Base-by-base conservation (phyloP, 208 protist species). In the Trypanosoma cruzi region DNA sequence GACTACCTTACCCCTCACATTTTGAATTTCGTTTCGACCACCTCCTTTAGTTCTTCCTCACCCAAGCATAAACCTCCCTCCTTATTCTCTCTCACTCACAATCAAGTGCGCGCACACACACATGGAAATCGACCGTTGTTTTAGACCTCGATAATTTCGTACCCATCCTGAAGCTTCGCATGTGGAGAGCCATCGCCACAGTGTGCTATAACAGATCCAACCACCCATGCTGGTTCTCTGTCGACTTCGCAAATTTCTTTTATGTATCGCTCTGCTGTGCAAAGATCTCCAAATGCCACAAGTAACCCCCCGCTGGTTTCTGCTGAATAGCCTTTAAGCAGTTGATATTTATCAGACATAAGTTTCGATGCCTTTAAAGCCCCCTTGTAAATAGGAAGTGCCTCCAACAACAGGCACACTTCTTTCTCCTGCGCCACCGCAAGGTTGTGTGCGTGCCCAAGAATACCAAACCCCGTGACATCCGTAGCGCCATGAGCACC, bases 381-480 rank as follows among this genome's bases (percentile, higher is more conserved):
- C 4, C 84, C 87, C 31, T 71, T 74, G 32, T 97, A 90, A 2
- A 98, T 96, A 32, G 95, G 94, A 37, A 98, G 77, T 8, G 71
- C 66, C 28, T 96, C 77, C 13, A 99, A 76, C 29, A 96, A 73
- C 18, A 98, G 75, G n/a, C 79, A 77, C 22, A 54, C 69, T 46
- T 75, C 54, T 13, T 37, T 49, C 20, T 74, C 58, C 73, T 98
- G 97, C 11, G 90, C 90, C 8, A 79, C 66, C 5, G 88, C 97
- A 37, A 99, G 88, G 80, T 99, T 99, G 18, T 54, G 68, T 2
- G 94, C 88, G 80, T 99, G 98, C 0, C 98, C 98, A 6, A 98
- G 62, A 68, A 99, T 94, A 52, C 97, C 98, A 73, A 99, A 99
- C n/a, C 97, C 98, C 4, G 98, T 99, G 22, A 99, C 86, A 71